Evolutionary conservation across 2,329 filamentous ascomycete species (phyloP).

Genomic region (Teratosphaeria zuluensis): DNA sequence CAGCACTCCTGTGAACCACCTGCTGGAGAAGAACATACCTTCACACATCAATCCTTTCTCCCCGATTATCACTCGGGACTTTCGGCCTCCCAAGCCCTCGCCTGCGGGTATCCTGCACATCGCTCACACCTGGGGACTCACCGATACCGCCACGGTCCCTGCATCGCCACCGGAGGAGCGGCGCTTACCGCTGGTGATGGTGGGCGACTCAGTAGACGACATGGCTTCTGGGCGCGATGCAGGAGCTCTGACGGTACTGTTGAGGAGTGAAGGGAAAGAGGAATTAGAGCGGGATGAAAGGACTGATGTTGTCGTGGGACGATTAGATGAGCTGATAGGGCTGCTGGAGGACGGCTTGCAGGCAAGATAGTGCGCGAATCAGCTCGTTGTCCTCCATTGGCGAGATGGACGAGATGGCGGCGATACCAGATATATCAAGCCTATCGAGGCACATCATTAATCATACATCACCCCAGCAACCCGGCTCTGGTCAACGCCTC

Average conservation of each 20-base stretch:
- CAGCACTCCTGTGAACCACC: slow-evolving; percentile 58
- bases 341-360: slow-evolving; percentile 16
- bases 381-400: too few relatives aligned
- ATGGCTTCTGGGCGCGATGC: slow-evolving; percentile 78
- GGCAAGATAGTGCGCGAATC: not conserved
- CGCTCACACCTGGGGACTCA: slow-evolving; percentile 62
- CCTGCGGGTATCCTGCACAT: slow-evolving; percentile 85
- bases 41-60: slow-evolving; percentile 50
- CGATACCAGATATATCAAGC: not conserved
- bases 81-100: slow-evolving; percentile 73
- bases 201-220: slow-evolving; percentile 69
- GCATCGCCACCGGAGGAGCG: slow-evolving; percentile 7
- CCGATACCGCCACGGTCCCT: slow-evolving; percentile 18
- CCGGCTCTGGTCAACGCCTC: slow-evolving; percentile 34
- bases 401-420: not conserved
- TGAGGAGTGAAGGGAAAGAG: slow-evolving; percentile 36
- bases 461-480: slow-evolving; percentile 17
- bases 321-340: slow-evolving; percentile 24
- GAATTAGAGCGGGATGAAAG: slow-evolving; percentile 24
- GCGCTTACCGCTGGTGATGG: slow-evolving; percentile 38
- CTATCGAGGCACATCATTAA: not conserved
- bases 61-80: slow-evolving; percentile 78
- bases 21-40: slow-evolving; percentile 65
- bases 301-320: slow-evolving; percentile 25
- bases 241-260: slow-evolving; percentile 80